A percentile compares a stretch with the other conserved stretches of the same genome.
Evolutionary conservation across 371 early-diverging fungal genomes (phyloP).

Genomic region (Phascolomyces articulosus): DNA sequence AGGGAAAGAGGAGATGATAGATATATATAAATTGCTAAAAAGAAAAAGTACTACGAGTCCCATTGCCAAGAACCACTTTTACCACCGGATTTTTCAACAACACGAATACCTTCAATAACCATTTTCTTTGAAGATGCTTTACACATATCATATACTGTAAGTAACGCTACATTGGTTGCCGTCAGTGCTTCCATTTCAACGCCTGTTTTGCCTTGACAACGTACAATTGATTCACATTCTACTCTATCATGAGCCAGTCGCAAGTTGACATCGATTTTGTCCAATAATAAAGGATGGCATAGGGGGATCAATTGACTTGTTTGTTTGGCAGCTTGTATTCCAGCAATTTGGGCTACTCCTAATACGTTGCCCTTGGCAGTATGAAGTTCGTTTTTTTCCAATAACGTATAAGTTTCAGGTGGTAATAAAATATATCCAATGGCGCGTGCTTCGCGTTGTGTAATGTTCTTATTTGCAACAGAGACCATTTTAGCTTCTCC

Average conservation of each 20-base stretch:
- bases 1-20: background rate
- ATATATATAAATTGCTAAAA: no score
- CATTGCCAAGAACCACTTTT: slow-evolving; percentile 64
- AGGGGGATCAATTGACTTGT: slow-evolving; percentile 86
- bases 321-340: slow-evolving; percentile 90
- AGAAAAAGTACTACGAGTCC: no score
- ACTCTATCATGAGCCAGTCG: slow-evolving; percentile 51
- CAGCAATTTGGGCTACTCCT: slow-evolving; percentile 87
- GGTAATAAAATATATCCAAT: slow-evolving; percentile 70
- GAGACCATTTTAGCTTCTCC: slow-evolving; percentile 88
- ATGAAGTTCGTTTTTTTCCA: slow-evolving; percentile 52
- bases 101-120: slow-evolving; percentile 62
- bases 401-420: slow-evolving; percentile 58
- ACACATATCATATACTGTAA: slow-evolving; percentile 88
- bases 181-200: slow-evolving; percentile 94
- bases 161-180: slow-evolving; percentile 76
- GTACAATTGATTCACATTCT: slow-evolving; percentile 62
- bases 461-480: slow-evolving; percentile 68
- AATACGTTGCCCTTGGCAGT: slow-evolving; percentile 85
- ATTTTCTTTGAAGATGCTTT: slow-evolving; percentile 61
- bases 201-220: slow-evolving; percentile 86
- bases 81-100: slow-evolving; percentile 82
- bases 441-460: slow-evolving; percentile 77
- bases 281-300: slow-evolving; percentile 86
- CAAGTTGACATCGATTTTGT: slow-evolving; percentile 70